Conservation (phyloP, 2,329 filamentous ascomycete genomes). For the Phaeosphaeria sp. region DNA sequence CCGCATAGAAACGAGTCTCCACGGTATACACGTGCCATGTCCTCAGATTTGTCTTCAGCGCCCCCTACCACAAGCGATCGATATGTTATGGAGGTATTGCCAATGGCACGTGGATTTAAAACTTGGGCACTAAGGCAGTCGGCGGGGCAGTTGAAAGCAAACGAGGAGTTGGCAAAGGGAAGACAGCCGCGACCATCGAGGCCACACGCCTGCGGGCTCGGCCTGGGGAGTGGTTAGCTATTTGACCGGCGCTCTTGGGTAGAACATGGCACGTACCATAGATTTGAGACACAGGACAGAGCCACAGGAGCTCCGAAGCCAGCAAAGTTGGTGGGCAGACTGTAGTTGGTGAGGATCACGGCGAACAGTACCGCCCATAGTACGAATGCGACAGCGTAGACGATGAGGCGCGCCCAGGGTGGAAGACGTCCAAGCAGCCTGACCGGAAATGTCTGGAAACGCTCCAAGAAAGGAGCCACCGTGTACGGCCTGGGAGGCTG, state of each 20-base stretch:
- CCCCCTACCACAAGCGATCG: constrained; percentile 72
- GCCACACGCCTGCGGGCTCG: constrained; percentile 51
- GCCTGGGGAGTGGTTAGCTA: constrained; percentile 31
- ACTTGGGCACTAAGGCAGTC: constrained; percentile 57
- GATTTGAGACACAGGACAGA: constrained; percentile 70
- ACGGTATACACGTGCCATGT: constrained; percentile 32
- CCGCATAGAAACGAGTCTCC: constrained; percentile 49
- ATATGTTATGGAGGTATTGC: constrained; percentile 68
- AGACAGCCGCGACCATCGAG: constrained; percentile 63
- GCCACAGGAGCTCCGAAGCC: constrained; percentile 71
- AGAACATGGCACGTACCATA: constrained; percentile 62
- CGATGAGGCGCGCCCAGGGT: constrained; percentile 59
- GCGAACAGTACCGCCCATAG: constrained; percentile 73
- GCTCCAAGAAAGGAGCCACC: constrained; percentile 64
- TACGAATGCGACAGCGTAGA: constrained; percentile 64
- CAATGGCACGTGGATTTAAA: constrained; percentile 59
- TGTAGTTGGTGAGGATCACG: constrained; percentile 69
- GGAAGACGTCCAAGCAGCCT: constrained; percentile 66
- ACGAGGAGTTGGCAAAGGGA: constrained; percentile 59
- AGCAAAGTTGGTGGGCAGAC: constrained; percentile 64
- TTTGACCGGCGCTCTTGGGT: neutral
- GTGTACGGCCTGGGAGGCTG: constrained; percentile 50
- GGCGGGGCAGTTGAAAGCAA: constrained; percentile 64
- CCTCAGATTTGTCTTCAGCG: constrained; percentile 30
- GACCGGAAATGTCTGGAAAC: constrained; percentile 70